Base-by-base conservation (phyloP, 306 rosid species). In the Adenanthera pavonina region DNA sequence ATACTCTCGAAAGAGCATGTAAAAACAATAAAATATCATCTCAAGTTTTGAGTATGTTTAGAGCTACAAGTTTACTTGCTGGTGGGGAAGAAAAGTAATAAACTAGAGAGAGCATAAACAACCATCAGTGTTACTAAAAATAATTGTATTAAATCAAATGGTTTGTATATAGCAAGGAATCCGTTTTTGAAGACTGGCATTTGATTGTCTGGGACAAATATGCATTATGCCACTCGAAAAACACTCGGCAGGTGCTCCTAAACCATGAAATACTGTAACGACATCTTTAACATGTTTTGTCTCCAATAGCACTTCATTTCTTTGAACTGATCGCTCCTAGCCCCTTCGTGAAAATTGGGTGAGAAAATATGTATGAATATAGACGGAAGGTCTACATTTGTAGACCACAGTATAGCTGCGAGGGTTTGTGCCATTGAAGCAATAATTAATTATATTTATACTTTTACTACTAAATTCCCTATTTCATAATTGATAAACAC, bases 201-300 rank as follows among this genome's bases (percentile, higher is more conserved):
- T 74, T 81, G 51, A 71, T 66, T 40, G 66, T 51, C 60, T 46
- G 78, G 6, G 48, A 60, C 73, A 75, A 40, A 43, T 33, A 51
- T n/a, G 8, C 66, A 60, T 16, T 8, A 9, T 7, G 60, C 16
- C 69, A 71, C 64, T 66, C 17, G 64, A 38, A 38, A 38, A 66
- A 62, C 61, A 77, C 20, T 72, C 56, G 15, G 70, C 75, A 33
- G 98, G 98, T 52, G 92, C 97, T 82, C 91, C 83, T 83, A 88
- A 72, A 65, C 98, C 98, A 62, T 95, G 98, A 78, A 92, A 95
- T 44, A 91, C 86, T 3, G 98, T 95, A 15, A 87, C 83, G 11
- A 54, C 87, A 53, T 90, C 93, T 81, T 90, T 64, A 20, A 80
- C 60, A 59, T 87, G 83, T 49, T 89, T 69, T 46, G 85, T 78